Percentiles rank a stretch among this genome's conserved stretches.
These are phyloP conservation scores for Cadophora gregata DNA, from an alignment of 2,329 filamentous ascomycete species.

Conservation along the genomic window DNA sequence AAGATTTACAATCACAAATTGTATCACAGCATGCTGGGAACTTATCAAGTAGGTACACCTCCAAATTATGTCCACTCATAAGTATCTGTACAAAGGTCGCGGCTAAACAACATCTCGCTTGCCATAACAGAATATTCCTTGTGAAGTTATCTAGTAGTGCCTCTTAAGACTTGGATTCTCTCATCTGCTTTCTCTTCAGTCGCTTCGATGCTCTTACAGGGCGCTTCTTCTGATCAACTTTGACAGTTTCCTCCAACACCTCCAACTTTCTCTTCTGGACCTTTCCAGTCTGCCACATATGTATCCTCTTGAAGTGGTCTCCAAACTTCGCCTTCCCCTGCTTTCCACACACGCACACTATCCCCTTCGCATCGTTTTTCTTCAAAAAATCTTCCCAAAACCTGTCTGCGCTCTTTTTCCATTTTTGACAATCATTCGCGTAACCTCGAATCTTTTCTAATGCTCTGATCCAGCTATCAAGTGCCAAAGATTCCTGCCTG, in stretches of 20 bases:
- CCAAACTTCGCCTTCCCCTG: neutral
- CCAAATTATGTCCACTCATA: too few relatives aligned
- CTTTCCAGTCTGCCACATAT: conserved; percentile 6
- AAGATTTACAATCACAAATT: too few relatives aligned
- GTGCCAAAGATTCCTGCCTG: neutral
- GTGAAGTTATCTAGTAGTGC: too few relatives aligned
- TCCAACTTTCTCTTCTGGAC: neutral
- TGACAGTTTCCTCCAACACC: neutral
- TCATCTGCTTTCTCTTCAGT: neutral
- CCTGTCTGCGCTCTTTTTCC: neutral
- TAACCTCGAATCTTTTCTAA: conserved; percentile 1
- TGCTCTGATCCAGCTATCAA: conserved; percentile 13
- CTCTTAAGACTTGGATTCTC: neutral
- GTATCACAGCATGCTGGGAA: too few relatives aligned
- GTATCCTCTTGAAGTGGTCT: conserved; percentile 2
- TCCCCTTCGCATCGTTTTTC: neutral
- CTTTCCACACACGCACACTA: conserved; percentile 7
- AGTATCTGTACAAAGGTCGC: too few relatives aligned
- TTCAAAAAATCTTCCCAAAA: conserved; percentile 12
- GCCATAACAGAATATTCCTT: too few relatives aligned
- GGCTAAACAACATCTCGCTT: too few relatives aligned
- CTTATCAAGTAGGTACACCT: too few relatives aligned
- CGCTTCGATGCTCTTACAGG: neutral
- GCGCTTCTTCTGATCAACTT: neutral
- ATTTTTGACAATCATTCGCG: neutral